A percentile compares a stretch with the other conserved stretches of the same genome.
Evolutionary conservation across 1,284 basidiomycete genomes (phyloP).

Genomic region (Mycena sp.): DNA sequence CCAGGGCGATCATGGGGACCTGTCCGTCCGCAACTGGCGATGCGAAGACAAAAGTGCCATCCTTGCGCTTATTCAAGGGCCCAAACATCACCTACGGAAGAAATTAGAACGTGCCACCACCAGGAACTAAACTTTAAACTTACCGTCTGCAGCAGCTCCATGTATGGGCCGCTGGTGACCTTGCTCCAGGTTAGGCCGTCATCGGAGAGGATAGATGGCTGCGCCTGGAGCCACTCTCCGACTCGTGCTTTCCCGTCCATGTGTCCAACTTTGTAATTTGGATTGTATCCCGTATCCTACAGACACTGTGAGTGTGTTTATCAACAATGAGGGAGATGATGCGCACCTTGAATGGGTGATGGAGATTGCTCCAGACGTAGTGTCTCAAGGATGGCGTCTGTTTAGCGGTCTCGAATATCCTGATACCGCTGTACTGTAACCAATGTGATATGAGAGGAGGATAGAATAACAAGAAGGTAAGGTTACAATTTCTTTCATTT

Average conservation of each 20-base stretch:
- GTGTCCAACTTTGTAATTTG: slow-evolving; percentile 35
- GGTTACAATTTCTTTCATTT: slow-evolving; percentile 40
- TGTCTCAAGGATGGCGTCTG: slow-evolving; percentile 43
- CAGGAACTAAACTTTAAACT: background rate
- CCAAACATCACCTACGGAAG: slow-evolving; percentile 48
- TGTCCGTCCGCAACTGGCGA: slow-evolving; percentile 49
- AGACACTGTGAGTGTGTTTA: background rate
- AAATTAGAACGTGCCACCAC: background rate
- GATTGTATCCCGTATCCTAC: slow-evolving; percentile 31
- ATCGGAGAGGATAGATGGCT: slow-evolving; percentile 28
- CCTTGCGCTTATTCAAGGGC: slow-evolving; percentile 48
- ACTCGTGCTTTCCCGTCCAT: slow-evolving; percentile 38
- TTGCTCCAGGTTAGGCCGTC: slow-evolving; percentile 34
- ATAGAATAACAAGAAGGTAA: background rate
- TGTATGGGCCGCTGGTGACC: slow-evolving; percentile 37
- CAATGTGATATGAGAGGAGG: background rate
- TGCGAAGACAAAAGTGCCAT: slow-evolving; percentile 57
- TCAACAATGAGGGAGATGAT: background rate
- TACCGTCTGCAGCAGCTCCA: slow-evolving; percentile 35
- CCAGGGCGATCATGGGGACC: slow-evolving; percentile 55
- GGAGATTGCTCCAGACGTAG: slow-evolving; percentile 50
- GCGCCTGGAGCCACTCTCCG: slow-evolving; percentile 33
- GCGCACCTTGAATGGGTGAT: slow-evolving; percentile 44
- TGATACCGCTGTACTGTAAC: slow-evolving; percentile 40
- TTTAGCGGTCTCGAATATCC: slow-evolving; percentile 47